phyloP scores from a whole-genome alignment of 352 stramenopile genomes.

The Globisporangium emineosum region DNA sequence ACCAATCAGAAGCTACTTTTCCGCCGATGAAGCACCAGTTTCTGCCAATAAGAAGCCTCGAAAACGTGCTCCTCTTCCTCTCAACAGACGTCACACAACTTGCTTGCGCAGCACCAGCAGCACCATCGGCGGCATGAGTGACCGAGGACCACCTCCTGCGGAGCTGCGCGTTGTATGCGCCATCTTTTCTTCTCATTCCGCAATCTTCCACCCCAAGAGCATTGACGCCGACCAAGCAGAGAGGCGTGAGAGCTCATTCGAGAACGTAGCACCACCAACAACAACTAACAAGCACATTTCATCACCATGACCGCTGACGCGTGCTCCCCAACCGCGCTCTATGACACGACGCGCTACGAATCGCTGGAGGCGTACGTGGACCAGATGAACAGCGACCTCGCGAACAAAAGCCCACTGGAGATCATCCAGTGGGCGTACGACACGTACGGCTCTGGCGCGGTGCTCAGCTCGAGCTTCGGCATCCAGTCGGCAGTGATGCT shows the following conservation, averaged over 20 bases:
- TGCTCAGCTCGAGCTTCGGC: slow-evolving; percentile 84
- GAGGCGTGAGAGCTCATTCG: background rate
- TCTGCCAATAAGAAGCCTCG: background rate
- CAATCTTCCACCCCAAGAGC: slow-evolving; percentile 8
- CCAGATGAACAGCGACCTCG: slow-evolving; percentile 58
- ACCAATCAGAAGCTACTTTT: background rate
- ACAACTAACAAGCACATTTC: background rate
- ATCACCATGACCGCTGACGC: background rate
- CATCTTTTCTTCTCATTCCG: slow-evolving; percentile 11
- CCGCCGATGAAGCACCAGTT: background rate
- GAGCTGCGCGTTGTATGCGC: slow-evolving; percentile 2
- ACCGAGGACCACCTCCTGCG: background rate
- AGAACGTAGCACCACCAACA: slow-evolving; percentile 5
- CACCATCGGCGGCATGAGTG: background rate
- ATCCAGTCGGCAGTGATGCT: slow-evolving; percentile 87
- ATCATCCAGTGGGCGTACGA: slow-evolving; percentile 70
- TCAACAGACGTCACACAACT: slow-evolving; percentile 7
- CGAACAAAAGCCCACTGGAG: slow-evolving; percentile 46
- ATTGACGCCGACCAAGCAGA: background rate
- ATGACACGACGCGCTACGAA: slow-evolving; percentile 39
- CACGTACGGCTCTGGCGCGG: slow-evolving; percentile 62
- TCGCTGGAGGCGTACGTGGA: slow-evolving; percentile 67
- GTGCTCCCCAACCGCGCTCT: slow-evolving; percentile 5
- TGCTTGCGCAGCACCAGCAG: background rate
- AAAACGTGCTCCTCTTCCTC: background rate